A percentile compares a stretch with the other conserved stretches of the same genome.
Conservation (phyloP, 768 basidiomycete genomes). For the Tricholoma bakamatsutake region DNA sequence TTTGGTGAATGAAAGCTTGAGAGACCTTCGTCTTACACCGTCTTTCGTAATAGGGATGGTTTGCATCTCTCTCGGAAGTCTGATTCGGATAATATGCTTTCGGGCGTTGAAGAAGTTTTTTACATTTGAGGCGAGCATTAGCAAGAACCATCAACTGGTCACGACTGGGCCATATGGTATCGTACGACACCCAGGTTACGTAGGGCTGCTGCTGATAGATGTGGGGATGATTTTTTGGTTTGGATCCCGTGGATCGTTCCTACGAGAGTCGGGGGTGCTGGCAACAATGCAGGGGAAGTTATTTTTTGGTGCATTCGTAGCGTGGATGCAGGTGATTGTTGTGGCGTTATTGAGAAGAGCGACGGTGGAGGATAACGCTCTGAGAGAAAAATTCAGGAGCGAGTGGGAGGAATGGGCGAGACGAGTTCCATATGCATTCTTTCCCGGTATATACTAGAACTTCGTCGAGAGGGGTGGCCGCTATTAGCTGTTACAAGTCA, state of each 20-base stretch:
- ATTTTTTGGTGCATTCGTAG: not conserved
- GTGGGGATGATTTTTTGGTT: not conserved
- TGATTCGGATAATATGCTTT: conserved; percentile 38
- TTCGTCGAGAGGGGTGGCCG: not conserved
- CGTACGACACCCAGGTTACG: not conserved
- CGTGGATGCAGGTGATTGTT: not conserved
- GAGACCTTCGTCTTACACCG: conserved; percentile 23
- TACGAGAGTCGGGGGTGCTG: not conserved
- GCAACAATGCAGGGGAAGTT: not conserved
- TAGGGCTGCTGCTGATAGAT: not conserved
- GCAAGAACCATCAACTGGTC: conserved; percentile 38
- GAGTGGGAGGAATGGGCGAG: conserved; percentile 8
- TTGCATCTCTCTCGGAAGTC: conserved; percentile 34
- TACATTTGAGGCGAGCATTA: conserved; percentile 49
- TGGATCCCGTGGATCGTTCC: not conserved
- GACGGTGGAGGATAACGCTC: not conserved
- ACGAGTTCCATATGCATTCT: conserved; percentile 5
- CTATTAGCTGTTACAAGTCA: too few species aligned
- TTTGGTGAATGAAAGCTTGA: conserved; percentile 17
- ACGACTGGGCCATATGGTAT: conserved; percentile 39
- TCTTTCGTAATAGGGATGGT: conserved; percentile 32
- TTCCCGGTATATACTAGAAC: not conserved
- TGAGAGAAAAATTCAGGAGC: not conserved
- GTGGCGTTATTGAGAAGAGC: not conserved
- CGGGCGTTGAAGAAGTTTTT: conserved; percentile 40